Conservation (phyloP, 768 basidiomycete genomes). For the Naganishia vaughanmartiniae region DNA sequence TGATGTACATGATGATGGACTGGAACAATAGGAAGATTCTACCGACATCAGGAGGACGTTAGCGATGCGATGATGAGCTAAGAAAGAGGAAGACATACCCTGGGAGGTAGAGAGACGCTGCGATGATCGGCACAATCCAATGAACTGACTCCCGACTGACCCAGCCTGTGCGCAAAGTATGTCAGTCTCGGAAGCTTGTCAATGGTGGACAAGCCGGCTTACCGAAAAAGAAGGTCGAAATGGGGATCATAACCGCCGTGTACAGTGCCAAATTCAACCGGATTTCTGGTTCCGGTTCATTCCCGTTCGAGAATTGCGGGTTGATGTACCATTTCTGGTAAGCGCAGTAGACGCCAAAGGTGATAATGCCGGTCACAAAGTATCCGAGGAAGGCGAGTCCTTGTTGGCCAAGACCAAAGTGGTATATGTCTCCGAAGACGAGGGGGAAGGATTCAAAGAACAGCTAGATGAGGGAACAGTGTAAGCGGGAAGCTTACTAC, state of each 20-base stretch:
- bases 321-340: constrained; percentile 27
- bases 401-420: constrained; percentile 26
- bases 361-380: constrained; percentile 31
- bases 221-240: constrained; percentile 32
- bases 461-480: neutral
- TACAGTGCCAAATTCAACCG: constrained; percentile 25
- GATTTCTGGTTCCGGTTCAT: constrained; percentile 22
- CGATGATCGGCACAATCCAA: constrained; percentile 36
- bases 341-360: constrained; percentile 23
- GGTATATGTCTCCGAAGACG: constrained; percentile 30
- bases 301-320: constrained; percentile 20
- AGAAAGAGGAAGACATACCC: neutral
- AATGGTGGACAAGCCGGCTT: neutral
- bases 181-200: neutral
- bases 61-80: neutral
- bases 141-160: constrained; percentile 26
- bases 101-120: constrained; percentile 16
- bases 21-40: constrained; percentile 33
- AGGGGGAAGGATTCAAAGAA: constrained; percentile 33
- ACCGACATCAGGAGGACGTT: neutral
- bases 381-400: constrained; percentile 29
- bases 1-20: constrained; percentile 31
- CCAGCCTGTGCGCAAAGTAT: constrained; percentile 8
- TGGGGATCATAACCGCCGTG: constrained; percentile 25
- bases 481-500: too few relatives aligned